Evolutionary conservation across 768 basidiomycete species (phyloP).

Genomic region (Auriscalpium orientale): DNA sequence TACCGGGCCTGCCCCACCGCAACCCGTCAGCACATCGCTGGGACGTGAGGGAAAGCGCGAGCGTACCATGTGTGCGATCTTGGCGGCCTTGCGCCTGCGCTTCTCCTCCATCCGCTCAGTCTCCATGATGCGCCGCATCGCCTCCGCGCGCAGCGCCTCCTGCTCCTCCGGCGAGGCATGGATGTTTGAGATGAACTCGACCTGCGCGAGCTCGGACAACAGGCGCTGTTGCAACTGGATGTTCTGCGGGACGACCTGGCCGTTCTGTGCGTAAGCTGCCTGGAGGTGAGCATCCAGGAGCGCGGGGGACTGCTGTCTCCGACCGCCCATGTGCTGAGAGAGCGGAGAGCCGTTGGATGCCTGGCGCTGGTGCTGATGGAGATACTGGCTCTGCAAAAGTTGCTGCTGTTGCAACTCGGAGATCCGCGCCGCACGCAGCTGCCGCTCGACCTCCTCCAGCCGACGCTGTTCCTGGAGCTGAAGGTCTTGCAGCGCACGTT

Average conservation of each 20-base stretch:
- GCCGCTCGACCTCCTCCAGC: conserved; percentile 13
- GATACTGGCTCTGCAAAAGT: conserved; percentile 19
- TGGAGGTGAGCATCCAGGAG: conserved; percentile 20
- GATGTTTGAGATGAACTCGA: conserved; percentile 57
- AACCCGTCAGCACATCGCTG: not conserved
- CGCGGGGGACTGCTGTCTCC: conserved; percentile 35
- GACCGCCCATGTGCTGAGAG: conserved; percentile 33
- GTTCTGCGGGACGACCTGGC: conserved; percentile 51
- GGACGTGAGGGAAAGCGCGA: not conserved
- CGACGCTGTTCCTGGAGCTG: conserved; percentile 19
- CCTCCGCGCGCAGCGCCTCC: conserved; percentile 67
- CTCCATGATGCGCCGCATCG: conserved; percentile 85
- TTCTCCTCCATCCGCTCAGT: conserved; percentile 85
- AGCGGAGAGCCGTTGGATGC: conserved; percentile 42
- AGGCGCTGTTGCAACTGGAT: conserved; percentile 70
- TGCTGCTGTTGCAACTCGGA: conserved; percentile 18
- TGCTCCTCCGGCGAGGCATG: conserved; percentile 56
- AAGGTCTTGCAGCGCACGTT: conserved; percentile 22
- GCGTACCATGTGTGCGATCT: conserved; percentile 83
- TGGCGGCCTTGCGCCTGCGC: conserved; percentile 70
- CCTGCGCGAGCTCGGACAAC: conserved; percentile 69
- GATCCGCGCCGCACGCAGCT: conserved; percentile 11
- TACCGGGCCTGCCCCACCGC: conserved; percentile 60
- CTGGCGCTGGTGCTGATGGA: conserved; percentile 37
- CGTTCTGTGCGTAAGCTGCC: conserved; percentile 41